These are phyloP conservation scores for Neospora caninum DNA, from an alignment of 169 alveolate genomes.

Conservation along the genomic window DNA sequence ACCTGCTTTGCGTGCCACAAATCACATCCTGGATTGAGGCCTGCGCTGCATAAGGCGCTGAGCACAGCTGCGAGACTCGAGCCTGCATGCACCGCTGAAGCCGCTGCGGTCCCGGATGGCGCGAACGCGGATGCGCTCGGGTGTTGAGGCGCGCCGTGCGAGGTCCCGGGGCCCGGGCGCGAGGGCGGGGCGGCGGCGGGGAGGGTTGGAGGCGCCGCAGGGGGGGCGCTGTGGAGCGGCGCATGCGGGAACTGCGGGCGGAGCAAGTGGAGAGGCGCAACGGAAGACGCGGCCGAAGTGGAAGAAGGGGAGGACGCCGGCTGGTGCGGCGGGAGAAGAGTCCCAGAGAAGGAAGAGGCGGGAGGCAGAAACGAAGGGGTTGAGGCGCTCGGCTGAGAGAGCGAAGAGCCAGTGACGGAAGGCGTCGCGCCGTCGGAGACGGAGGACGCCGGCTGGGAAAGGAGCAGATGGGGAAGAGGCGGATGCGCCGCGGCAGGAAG, in stretches of 20 bases:
- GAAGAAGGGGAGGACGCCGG: too few species aligned
- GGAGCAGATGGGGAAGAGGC: neutral
- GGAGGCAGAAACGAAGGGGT: neutral
- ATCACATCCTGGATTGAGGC: slow-evolving; percentile 6
- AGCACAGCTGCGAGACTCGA: neutral
- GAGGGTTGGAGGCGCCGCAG: neutral
- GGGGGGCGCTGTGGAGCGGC: too few species aligned
- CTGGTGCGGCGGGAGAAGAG: neutral
- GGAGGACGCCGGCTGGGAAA: neutral
- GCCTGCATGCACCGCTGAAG: neutral
- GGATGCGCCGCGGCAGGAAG: neutral
- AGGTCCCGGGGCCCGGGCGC: too few species aligned
- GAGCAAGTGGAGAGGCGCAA: too few species aligned
- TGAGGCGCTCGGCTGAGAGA: neutral
- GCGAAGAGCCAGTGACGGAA: too few species aligned
- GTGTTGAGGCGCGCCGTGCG: neutral
- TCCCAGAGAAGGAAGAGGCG: neutral
- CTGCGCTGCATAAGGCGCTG: neutral
- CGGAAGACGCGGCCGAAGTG: too few species aligned
- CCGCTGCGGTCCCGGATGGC: neutral
- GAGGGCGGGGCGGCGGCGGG: neutral
- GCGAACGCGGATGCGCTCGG: neutral
- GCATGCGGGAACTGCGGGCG: too few species aligned
- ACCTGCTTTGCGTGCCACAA: slow-evolving; percentile 61
- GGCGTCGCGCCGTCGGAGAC: neutral